Evolutionary conservation across 805 yeast genomes (phyloP), one percentile per base, ranked within the genome.

Genomic region (Candida methanosorbosa): DNA sequence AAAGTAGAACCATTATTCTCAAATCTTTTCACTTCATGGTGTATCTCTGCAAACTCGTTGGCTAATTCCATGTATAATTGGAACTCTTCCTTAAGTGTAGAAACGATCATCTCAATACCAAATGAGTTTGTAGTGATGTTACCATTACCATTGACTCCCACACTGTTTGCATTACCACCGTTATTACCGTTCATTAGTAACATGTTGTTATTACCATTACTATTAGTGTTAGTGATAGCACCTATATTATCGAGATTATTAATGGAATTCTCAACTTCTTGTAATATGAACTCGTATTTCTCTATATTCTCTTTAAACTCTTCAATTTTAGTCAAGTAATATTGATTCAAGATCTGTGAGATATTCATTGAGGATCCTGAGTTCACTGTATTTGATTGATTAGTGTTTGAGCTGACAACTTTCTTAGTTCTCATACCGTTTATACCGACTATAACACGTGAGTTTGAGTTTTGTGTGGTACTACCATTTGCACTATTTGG

Each of bases 11-110:
- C n/a, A n/a, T n/a, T n/a, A n/a, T n/a, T n/a, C n/a, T n/a, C n/a
- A n/a, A 29, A 11, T 29, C 47, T 45, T 21, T 61, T 68, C 4
- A 69, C 68, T 33, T 61, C 62, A 43, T 72, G 76, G 55, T 81
- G 90, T 27, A 80, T 54, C 44, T 77, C 83, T 2, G 90, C 88
- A 50, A 80, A 68, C 27, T 74, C 70, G 52, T 81, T 83, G 32
- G 88, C 80, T 29, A 79, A 64, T 52, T 81, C 88, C 76, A 81
- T 78, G 55, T 80, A 82, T 35, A 81, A 59, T 29, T 64, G 64
- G 50, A 78, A 81, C 54, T 81, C 90, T 45, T 75, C 78, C 37
- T 73, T 72, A 18, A 82, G 67, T 0, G 84, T 77, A 32, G 70
- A 68, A 13, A 79, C 72, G 19, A 81, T 68, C 42, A 69, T 64